Base-by-base conservation (phyloP, 2,329 filamentous ascomycete genomes). In the Ceratocystis lukuohia region DNA sequence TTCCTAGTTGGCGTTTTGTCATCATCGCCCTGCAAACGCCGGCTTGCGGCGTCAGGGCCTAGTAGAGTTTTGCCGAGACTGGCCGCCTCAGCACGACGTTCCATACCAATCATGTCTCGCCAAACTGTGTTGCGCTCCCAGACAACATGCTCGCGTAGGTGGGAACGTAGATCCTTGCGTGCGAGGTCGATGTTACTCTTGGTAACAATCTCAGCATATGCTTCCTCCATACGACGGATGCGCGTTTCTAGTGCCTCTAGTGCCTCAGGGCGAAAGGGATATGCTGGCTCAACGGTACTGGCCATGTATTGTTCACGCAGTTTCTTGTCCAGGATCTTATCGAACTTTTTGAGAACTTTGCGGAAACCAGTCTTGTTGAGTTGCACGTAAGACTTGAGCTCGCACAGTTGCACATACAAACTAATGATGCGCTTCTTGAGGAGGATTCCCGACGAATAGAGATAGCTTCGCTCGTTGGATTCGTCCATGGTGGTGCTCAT, bases 51-150 rank as follows among this genome's bases (percentile, higher is more conserved):
- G 44, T 88, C 88, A 30, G 84, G 82, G 3, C 92, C 92, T 1
- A 97, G 83, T 65, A 97, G 80, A 0, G 90, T 89, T 70, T 88
- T 85, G 25, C 94, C 94, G 70, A 99, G 82, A 71, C 93, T 94
- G 7, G 93, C 93, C 7, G 94, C 95, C 76, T 97, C 93, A 0
- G 91, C 91, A 73, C 96, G 92, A 25, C 94, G 84, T 78, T 99
- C 95, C 71, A 99, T 93, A 65, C 93, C 94, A 74, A 99, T 99
- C 84, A 99, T 94, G 72, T 99, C 94, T 77, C 95, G 82, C 94
- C 94, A 99, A 20, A 99, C 94, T 0, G 94, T 99, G 74, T 99
- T 99, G 67, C 94, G 84, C 75, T 99, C 95, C 95, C 94, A 99
- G 0, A 97, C 93, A 22, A 99, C 92, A 75, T 99, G 94, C 76